Conservation (phyloP, 2,329 filamentous ascomycete genomes). For the Colletotrichum phormii region DNA sequence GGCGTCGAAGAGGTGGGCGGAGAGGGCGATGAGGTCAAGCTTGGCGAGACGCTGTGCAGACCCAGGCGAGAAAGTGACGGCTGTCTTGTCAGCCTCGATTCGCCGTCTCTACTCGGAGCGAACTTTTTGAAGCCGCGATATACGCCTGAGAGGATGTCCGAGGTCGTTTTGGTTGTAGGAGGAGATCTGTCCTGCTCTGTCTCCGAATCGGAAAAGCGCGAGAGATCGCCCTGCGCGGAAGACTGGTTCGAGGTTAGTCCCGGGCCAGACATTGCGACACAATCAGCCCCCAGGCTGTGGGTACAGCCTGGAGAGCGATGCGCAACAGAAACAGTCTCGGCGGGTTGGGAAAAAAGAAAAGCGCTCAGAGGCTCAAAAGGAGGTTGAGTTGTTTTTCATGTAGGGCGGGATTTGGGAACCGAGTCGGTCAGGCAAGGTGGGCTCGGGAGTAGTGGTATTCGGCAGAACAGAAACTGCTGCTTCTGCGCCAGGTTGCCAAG, state of each 20-base stretch:
- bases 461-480: neutral
- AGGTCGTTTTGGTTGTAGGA: conserved; percentile 48
- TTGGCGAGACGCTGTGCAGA: conserved; percentile 48
- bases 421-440: neutral
- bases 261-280: conserved; percentile 37
- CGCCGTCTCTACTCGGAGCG: conserved; percentile 56
- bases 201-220: conserved; percentile 58
- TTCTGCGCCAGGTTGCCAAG: neutral
- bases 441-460: neutral
- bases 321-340: conserved; percentile 2
- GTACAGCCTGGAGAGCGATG: conserved; percentile 14
- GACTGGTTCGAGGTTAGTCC: conserved; percentile 48
- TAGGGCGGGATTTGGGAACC: conserved; percentile 1
- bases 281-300: conserved; percentile 17
- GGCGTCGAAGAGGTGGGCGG: conserved; percentile 40
- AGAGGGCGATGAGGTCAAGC: conserved; percentile 43
- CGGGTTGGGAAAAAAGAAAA: neutral
- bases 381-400: conserved; percentile 21
- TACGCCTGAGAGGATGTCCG: conserved; percentile 63
- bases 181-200: conserved; percentile 49
- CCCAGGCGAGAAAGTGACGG: conserved; percentile 53
- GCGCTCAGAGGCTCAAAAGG: neutral
- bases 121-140: conserved; percentile 64
- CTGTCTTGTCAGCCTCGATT: conserved; percentile 55
- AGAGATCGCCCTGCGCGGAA: conserved; percentile 47